Conservation (phyloP, 2,329 filamentous ascomycete species). For the Exophiala mesophila region DNA sequence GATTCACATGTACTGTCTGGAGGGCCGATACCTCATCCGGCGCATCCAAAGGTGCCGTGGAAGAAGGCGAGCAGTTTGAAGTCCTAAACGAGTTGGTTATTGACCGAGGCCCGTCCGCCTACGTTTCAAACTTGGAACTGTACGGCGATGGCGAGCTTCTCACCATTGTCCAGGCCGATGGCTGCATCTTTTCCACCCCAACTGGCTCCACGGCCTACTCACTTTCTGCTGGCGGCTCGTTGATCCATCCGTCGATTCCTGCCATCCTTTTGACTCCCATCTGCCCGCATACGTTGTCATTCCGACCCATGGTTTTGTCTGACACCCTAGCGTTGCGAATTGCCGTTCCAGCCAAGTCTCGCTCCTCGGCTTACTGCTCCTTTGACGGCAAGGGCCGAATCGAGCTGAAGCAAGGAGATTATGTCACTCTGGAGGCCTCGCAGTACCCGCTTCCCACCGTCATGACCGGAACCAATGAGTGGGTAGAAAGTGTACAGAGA, state of each 20-base stretch:
- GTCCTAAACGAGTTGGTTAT: slow-evolving; percentile 98
- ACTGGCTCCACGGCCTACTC: slow-evolving; percentile 95
- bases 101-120: slow-evolving; percentile 91
- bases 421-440: slow-evolving; percentile 91
- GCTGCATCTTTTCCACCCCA: slow-evolving; percentile 95
- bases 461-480: slow-evolving; percentile 81
- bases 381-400: slow-evolving; percentile 97
- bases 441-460: slow-evolving; percentile 98
- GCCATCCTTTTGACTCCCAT: slow-evolving; percentile 96
- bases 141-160: slow-evolving; percentile 93
- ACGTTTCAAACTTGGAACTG: slow-evolving; percentile 93
- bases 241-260: slow-evolving; percentile 94
- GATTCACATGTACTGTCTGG: slow-evolving; percentile 97
- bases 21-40: slow-evolving; percentile 54
- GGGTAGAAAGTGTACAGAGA: slow-evolving; percentile 92
- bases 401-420: slow-evolving; percentile 87
- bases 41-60: slow-evolving; percentile 54
- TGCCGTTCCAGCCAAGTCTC: slow-evolving; percentile 74
- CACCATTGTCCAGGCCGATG: slow-evolving; percentile 93
- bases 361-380: slow-evolving; percentile 90
- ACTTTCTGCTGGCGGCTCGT: slow-evolving; percentile 86
- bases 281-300: slow-evolving; percentile 93
- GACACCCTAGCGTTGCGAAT: slow-evolving; percentile 91
- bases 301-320: slow-evolving; percentile 95
- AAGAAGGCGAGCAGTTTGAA: slow-evolving; percentile 94